Evolutionary conservation across 192 early-diverging fungal species (phyloP), one percentile per base, ranked within the genome.

Genomic region (Entophlyctis helioformis): DNA sequence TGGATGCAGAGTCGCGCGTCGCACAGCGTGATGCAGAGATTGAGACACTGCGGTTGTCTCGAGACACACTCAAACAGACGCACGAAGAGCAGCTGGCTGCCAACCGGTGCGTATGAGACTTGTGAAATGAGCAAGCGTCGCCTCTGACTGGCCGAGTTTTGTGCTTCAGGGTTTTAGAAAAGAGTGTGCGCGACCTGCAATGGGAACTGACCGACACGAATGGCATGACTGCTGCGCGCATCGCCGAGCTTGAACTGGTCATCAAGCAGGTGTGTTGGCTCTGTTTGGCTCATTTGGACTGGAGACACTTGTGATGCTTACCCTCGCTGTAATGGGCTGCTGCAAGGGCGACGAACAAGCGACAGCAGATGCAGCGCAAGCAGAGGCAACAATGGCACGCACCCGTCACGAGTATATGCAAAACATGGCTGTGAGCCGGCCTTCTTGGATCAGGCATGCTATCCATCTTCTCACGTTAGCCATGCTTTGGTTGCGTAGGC

Each of bases 161-260:
- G n/a, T 24, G 5, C 26, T 26, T 6, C 25, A 44, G 20, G 18
- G 26, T 12, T 18, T 28, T 57, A 12, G 48, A 50, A 4, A 50
- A 44, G 21, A 42, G 45, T 18, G 23, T 57, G 23, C 31, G 37
- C 2, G 29, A 57, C 16, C 28, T 39, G 4, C 29, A 51, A 29
- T 57, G 56, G 56, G 49, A 57, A 23, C 25, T 23, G 9, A 21
- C 42, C 1, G 56, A 57, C 31, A 13, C 56, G 9, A 18, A 31
- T 8, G 51, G 51, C 29, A 32, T 36, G 2, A 13, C 47, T 1
- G 21, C 47, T 4, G 16, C 4, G 3, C 36, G 36, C 11, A 51
- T 57, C 19, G 48, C 33, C 1, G 48, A 57, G 33, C 48, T 57
- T 13, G 48, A 57, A 29, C 42, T 45, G 26, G 8, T 8, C 10